Evolutionary conservation across 352 stramenopile genomes (phyloP).

Genomic region (Pythium sukuiense): DNA sequence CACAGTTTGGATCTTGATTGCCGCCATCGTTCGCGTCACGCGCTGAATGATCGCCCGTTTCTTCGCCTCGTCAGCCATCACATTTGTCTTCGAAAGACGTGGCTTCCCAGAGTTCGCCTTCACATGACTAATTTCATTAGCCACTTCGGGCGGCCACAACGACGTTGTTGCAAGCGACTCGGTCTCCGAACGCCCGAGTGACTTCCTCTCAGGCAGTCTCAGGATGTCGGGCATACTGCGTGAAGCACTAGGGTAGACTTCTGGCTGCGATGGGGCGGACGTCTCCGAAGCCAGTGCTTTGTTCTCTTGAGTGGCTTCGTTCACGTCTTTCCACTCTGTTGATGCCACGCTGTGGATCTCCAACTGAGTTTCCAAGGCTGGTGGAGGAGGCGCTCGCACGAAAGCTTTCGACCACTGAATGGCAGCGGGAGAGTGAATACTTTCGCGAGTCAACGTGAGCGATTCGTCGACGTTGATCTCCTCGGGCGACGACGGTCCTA

Average conservation of each 20-base stretch:
- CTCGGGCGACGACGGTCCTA: not conserved
- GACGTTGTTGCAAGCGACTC: not conserved
- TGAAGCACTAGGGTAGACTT: not conserved
- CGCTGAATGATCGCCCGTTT: not conserved
- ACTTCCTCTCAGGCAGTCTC: not conserved
- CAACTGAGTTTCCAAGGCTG: not conserved
- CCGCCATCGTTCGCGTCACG: not conserved
- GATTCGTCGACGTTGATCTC: not conserved
- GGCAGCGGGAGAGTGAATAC: not conserved
- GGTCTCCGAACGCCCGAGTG: not conserved
- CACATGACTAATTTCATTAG: not conserved
- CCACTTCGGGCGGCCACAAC: not conserved
- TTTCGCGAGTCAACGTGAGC: not conserved
- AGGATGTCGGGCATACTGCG: not conserved
- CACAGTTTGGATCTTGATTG: constrained; percentile 12
- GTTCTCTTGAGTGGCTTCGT: not conserved
- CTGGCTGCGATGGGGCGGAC: not conserved
- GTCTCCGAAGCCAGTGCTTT: not conserved
- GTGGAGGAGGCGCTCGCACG: not conserved
- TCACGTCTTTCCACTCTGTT: too few relatives aligned
- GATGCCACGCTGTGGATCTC: not conserved
- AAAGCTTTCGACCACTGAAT: not conserved
- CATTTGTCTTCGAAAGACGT: not conserved
- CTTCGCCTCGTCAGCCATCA: not conserved
- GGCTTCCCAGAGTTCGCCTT: not conserved